A percentile compares a stretch with the other conserved stretches of the same genome.
These are phyloP conservation scores for Quercus tomentella DNA, from an alignment of 331 rosid genomes.

Conservation along the genomic window DNA sequence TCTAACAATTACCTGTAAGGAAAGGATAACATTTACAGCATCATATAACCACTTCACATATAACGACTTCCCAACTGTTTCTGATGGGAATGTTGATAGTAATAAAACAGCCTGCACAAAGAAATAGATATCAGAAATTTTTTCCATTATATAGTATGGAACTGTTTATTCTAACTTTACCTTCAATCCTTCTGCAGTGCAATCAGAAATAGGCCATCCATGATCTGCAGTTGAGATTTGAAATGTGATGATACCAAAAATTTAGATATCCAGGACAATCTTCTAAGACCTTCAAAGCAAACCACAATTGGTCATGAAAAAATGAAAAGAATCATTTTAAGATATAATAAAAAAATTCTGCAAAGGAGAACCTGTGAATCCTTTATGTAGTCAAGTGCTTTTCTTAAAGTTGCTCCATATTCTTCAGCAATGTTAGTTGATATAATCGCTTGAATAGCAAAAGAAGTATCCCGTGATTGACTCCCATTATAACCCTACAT, in stretches of 20 bases:
- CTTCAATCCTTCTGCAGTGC: slow-evolving; percentile 90
- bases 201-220: slow-evolving; percentile 95
- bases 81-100: slow-evolving; percentile 57
- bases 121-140: not conserved
- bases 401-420: slow-evolving; percentile 54
- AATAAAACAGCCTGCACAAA: slow-evolving; percentile 59
- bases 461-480: slow-evolving; percentile 77
- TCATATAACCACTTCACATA: slow-evolving; percentile 47
- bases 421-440: slow-evolving; percentile 62
- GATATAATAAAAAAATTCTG: not conserved
- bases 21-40: slow-evolving; percentile 73
- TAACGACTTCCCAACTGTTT: slow-evolving; percentile 66
- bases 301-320: not conserved
- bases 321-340: not conserved
- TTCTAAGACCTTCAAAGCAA: slow-evolving; percentile 54
- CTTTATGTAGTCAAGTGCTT: slow-evolving; percentile 60
- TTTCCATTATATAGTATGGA: not conserved
- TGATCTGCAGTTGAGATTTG: slow-evolving; percentile 85
- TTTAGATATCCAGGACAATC: slow-evolving; percentile 71
- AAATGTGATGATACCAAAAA: slow-evolving; percentile 85
- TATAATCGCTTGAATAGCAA: slow-evolving; percentile 72
- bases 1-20: slow-evolving; percentile 63
- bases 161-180: slow-evolving; percentile 27
- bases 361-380: slow-evolving; percentile 60
- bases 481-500: slow-evolving; percentile 92